Base-by-base conservation (phyloP, 768 basidiomycete genomes). In the Stropharia rugosoannulata region DNA sequence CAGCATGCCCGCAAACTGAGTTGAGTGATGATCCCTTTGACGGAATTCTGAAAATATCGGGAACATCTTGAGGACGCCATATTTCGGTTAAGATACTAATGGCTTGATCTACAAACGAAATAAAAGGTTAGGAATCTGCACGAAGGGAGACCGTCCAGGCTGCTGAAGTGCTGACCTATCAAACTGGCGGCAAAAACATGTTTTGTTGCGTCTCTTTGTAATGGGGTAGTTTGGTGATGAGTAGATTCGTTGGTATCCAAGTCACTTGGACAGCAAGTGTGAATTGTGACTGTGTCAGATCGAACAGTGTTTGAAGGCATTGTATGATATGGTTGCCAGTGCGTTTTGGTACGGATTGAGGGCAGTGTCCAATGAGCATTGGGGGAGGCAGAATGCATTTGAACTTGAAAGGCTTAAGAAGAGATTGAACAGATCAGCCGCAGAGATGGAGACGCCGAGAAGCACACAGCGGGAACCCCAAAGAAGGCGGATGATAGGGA, bases 291-390 rank as follows among this genome's bases (percentile, higher is more conserved):
- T 9, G 69, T 61, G 46, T 77, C 74, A 42, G 81, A 79, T 57
- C 70, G 70, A 56, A 77, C 68, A 54, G 62, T 51, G 67, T 48
- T 69, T 70, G 22, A 76, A 71, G 72, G 66, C 51, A 77, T 68
- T 50, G 83, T 67, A 60, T 75, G 72, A 70, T 91, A 93, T 62
- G 90, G 90, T 73, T 91, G 90, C 89, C 90, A 92, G 63, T 90
- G 86, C 63, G 85, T 75, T 68, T 87, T 75, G 48, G 85, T 74
- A 62, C 89, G 84, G 56, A 87, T 76, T 1, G 83, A 80, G 58
- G 85, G 82, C 41, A 85, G 83, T 38, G 86, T 87, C 77, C 89
- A 75, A 67, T 89, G 87, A 75, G 89, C 81, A 54, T 89, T 72
- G 7, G 83, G 76, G 2, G 70, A 61, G 18, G 76, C 53, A 13